Evolutionary conservation across 352 stramenopile genomes (phyloP), one percentile per base, ranked within the genome.

Genomic region (Thraustotheca clavata): DNA sequence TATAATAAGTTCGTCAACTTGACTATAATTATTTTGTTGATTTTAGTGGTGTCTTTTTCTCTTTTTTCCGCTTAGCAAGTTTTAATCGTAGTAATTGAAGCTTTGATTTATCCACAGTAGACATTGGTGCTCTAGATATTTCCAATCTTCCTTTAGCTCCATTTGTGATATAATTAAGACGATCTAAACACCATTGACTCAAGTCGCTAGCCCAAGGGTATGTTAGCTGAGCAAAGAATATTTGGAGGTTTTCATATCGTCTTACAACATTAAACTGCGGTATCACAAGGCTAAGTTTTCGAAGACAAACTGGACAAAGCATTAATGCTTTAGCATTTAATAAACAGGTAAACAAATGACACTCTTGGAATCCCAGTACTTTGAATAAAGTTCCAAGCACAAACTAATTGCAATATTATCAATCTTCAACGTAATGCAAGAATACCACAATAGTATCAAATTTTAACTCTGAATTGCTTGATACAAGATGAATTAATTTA

Each of bases 181-280:
- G 57, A 39, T 52, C 57, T 20, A 18, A n/a, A 22, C 57, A 65
- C 57, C 57, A 65, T 29, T 27, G 41, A 35, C 41, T 22, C 31
- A 54, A n/a, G 16, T 16, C 22, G 22, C 1, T 6, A 24, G 26
- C 57, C 38, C 33, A 65, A 5, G n/a, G 4, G 31, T 16, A 22
- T 6, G 20, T 3, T 2, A 26, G 3, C 4, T 33, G 20, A n/a
- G 33, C 18, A 14, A 49, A 47, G 5, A 62, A n/a, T 2, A 14
- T 33, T 3, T 46, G 27, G 1, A 65, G 27, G n/a, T 31, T n/a
- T 8, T 50, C 38, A 35, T 65, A 65, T 34, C 57, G 35, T 22
- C 57, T 40, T n/a, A 65, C 57, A 20, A 65, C 27, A 32, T 65
- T 65, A 20, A 65, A 54, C 18, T 65, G 57, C 12, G 57, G 57